Evolutionary conservation across 2,329 filamentous ascomycete species (phyloP), one percentile per base, ranked within the genome.

Genomic region (Incumbomyces lentus): DNA sequence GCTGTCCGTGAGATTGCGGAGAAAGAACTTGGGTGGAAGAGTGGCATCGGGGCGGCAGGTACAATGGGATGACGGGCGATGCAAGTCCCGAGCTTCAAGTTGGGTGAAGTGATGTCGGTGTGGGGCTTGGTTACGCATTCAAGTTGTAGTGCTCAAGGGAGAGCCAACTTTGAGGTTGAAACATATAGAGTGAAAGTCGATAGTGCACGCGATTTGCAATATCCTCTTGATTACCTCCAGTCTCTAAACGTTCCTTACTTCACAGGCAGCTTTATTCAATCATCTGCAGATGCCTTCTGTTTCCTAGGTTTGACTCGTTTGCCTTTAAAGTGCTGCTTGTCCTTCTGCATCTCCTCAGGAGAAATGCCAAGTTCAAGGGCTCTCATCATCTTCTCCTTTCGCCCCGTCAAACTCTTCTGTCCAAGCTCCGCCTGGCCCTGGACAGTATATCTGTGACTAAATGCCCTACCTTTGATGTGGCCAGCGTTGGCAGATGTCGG

Each of bases 301-400:
- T 74, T 76, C 50, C 71, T 71, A 61, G 78, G 82, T 49, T 72
- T 75, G 64, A 74, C 80, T 52, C 78, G 75, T 34, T 80, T 79
- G n/a, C 78, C 82, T 69, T 94, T 94, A 66, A 87, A 92, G 67
- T 98, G 92, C 71, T 95, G 96, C 78, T 98, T 98, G 48, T 81
- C 76, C 43, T 71, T 58, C 48, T 64, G 68, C 54, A 92, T 68
- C 48, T 95, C 90, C 49, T 81, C 82, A 1, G 85, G 82, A 59
- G 95, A 88, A 31, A 96, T 64, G 12, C 86, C 85, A 49, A 82
- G 86, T 68, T 95, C 87, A 51, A 95, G 61, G 10, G 90, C 90
- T 42, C 86, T 71, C 71, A 95, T 78, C 33, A 82, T 74, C 59
- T 58, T 80, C 42, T 86, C 77, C 66, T 98, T 98, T 50, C 92